Percentiles rank a stretch among this genome's conserved stretches.
phyloP scores from a whole-genome alignment of 2,329 filamentous ascomycete species.

The Zymoseptoria passerinii region DNA sequence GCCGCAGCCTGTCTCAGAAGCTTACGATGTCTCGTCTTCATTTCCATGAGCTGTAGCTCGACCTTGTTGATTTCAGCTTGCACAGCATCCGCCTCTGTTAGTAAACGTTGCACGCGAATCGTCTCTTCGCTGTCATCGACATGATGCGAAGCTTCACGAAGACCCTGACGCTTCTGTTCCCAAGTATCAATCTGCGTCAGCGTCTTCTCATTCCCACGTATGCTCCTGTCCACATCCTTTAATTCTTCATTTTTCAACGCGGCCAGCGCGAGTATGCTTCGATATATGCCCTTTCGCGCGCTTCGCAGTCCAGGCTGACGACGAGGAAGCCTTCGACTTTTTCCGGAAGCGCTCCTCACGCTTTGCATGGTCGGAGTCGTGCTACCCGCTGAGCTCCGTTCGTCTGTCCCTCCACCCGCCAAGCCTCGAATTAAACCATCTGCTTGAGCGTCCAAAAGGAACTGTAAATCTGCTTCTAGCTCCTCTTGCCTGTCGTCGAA shows the following conservation, averaged over 20 bases:
- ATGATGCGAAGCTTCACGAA: constrained; percentile 47
- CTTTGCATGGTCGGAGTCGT: constrained; percentile 40
- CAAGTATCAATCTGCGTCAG: constrained; percentile 53
- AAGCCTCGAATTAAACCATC: constrained; percentile 48
- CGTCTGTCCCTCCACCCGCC: constrained; percentile 33
- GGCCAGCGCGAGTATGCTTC: constrained; percentile 55
- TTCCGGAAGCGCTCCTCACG: constrained; percentile 22
- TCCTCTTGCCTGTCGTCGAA: constrained; percentile 39
- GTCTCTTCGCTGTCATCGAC: constrained; percentile 51
- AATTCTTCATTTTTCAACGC: constrained; percentile 61
- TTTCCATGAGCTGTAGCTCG: constrained; percentile 53
- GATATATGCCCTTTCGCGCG: constrained; percentile 57
- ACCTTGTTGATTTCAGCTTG: constrained; percentile 57
- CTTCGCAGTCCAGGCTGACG: constrained; percentile 50
- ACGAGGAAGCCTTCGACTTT: constrained; percentile 33
- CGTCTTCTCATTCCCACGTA: constrained; percentile 49
- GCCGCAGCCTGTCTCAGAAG: constrained; percentile 54
- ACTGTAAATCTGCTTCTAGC: constrained; percentile 50
- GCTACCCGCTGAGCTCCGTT: constrained; percentile 41
- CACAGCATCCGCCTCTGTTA: constrained; percentile 45
- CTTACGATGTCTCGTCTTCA: constrained; percentile 53
- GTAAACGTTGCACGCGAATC: constrained; percentile 46
- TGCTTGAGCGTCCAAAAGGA: constrained; percentile 52
- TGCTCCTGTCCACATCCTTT: constrained; percentile 49
- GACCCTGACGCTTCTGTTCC: constrained; percentile 47